Percentiles rank a stretch among this genome's conserved stretches.
These are phyloP conservation scores for Gamarada debralockiae DNA, from an alignment of 495 filamentous ascomycete species.

Conservation along the genomic window DNA sequence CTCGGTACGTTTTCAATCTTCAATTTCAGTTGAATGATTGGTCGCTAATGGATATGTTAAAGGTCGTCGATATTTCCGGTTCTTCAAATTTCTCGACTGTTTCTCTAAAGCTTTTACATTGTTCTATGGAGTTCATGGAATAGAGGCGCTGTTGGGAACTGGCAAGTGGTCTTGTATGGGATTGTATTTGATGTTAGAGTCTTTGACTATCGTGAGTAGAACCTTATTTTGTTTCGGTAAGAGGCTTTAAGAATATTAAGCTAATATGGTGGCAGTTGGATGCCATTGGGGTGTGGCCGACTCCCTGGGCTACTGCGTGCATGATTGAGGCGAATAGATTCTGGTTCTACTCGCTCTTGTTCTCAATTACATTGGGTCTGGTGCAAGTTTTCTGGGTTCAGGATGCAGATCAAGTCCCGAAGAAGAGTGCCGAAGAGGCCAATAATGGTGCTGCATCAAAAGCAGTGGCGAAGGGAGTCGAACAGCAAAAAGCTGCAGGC, in stretches of 20 bases:
- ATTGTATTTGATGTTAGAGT: constrained; percentile 44
- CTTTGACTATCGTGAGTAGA: constrained; percentile 31
- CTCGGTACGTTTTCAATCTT: constrained; percentile 20
- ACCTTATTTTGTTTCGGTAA: neutral
- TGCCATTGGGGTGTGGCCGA: constrained; percentile 38
- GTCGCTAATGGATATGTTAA: constrained; percentile 29
- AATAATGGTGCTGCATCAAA: neutral
- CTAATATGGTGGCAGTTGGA: constrained; percentile 35
- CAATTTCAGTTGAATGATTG: constrained; percentile 11
- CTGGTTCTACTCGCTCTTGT: constrained; percentile 56
- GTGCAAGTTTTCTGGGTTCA: constrained; percentile 9
- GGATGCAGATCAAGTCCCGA: neutral
- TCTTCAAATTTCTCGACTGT: constrained; percentile 60
- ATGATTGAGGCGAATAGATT: constrained; percentile 56
- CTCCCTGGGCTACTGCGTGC: constrained; percentile 29
- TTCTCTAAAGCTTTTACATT: constrained; percentile 43
- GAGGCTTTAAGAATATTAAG: neutral
- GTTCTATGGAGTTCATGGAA: neutral
- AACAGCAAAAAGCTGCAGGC: neutral
- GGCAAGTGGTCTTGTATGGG: constrained; percentile 39
- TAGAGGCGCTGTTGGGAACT: constrained; percentile 28
- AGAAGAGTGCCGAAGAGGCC: constrained; percentile 2
- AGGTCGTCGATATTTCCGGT: constrained; percentile 55
- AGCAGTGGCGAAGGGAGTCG: neutral
- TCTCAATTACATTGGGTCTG: constrained; percentile 15